These are phyloP conservation scores for Lizanozyma gosingica DNA, from an alignment of 1,139 yeast genomes.

Conservation along the genomic window DNA sequence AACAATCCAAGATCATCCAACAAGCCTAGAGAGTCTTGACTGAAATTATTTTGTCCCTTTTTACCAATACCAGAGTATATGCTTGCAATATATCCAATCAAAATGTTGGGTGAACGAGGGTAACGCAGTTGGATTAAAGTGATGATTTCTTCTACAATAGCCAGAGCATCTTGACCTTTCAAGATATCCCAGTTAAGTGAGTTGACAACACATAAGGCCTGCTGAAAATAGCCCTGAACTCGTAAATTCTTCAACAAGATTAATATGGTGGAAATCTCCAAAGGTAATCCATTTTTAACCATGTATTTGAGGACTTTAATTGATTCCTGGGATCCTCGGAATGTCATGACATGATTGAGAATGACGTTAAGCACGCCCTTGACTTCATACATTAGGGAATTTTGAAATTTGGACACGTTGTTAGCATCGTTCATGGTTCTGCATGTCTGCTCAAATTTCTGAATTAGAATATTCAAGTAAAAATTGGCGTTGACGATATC, in stretches of 20 bases:
- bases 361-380: constrained; percentile 17
- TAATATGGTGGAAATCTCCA: constrained; percentile 18
- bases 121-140: constrained; percentile 22
- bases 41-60: constrained; percentile 3
- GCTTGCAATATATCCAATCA: constrained; percentile 30
- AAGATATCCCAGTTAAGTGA: constrained; percentile 19
- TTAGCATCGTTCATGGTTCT: constrained; percentile 4
- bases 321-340: constrained; percentile 28
- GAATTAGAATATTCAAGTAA: constrained; percentile 26
- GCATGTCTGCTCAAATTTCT: constrained; percentile 27
- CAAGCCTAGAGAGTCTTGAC: constrained; percentile 12
- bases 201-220: constrained; percentile 28
- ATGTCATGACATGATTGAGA: constrained; percentile 27
- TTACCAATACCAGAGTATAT: constrained; percentile 14
- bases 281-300: constrained; percentile 18
- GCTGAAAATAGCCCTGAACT: constrained; percentile 21
- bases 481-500: constrained; percentile 26
- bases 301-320: constrained; percentile 26
- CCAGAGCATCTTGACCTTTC: constrained; percentile 10
- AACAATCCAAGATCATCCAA: constrained; percentile 20
- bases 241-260: constrained; percentile 22
- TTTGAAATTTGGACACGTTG: constrained; percentile 6
- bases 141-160: constrained; percentile 23
- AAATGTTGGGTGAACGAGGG: constrained; percentile 24
- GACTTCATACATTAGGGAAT: not conserved